Conservation (phyloP, 495 filamentous ascomycete species). For the Aspergillus sclerotiicarbonarius region DNA sequence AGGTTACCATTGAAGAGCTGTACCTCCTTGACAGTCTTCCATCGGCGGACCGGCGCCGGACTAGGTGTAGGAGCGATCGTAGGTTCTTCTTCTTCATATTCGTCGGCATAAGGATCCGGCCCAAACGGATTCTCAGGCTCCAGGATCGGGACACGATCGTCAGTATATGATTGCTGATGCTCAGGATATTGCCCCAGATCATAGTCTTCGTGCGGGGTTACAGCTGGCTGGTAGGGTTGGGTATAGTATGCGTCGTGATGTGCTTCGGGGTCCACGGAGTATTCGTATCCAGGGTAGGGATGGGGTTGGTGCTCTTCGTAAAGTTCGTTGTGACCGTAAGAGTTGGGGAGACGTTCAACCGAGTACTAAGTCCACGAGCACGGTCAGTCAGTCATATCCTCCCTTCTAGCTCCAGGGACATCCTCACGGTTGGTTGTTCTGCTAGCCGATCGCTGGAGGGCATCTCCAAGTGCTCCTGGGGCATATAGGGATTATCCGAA, state of each 20-base stretch:
- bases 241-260: conserved; percentile 87
- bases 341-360: conserved; percentile 69
- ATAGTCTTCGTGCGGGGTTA: conserved; percentile 55
- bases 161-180: conserved; percentile 49
- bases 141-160: conserved; percentile 64
- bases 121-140: conserved; percentile 55
- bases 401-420: conserved; percentile 1
- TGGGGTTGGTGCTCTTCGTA: conserved; percentile 54
- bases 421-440: conserved; percentile 68
- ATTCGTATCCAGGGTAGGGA: conserved; percentile 57
- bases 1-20: conserved; percentile 95
- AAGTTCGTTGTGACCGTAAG: conserved; percentile 66
- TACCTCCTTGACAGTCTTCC: conserved; percentile 99
- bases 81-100: conserved; percentile 46
- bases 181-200: conserved; percentile 52
- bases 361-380: conserved; percentile 58
- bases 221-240: conserved; percentile 69
- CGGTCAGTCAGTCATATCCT: conserved; percentile 13
- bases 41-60: conserved; percentile 75
- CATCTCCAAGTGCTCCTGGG: conserved; percentile 60
- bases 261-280: conserved; percentile 73
- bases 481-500: conserved; percentile 62
- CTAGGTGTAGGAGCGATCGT: conserved; percentile 50
- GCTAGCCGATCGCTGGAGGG: conserved; percentile 68
- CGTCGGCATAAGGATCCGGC: conserved; percentile 49